Evolutionary conservation across 2,329 filamentous ascomycete species (phyloP).

Genomic region (Thelonectria olida): DNA sequence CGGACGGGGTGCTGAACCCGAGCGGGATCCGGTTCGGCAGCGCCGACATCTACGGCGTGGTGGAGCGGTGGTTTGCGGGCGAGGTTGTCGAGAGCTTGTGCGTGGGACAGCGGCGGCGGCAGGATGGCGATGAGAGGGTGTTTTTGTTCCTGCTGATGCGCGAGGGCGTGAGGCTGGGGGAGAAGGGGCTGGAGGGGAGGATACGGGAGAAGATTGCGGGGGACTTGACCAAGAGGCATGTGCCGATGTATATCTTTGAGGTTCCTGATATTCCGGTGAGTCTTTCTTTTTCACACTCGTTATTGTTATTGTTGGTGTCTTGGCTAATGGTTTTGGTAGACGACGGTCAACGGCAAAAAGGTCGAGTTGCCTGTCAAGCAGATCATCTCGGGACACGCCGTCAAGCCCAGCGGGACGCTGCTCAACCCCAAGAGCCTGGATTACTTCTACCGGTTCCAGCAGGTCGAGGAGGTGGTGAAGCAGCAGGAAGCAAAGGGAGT

Average conservation of each 20-base stretch:
- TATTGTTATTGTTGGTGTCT: too few species aligned
- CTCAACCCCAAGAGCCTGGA: slow-evolving; percentile 79
- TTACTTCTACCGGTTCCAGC: slow-evolving; percentile 78
- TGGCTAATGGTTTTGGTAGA: slow-evolving; percentile 53
- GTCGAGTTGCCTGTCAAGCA: slow-evolving; percentile 87
- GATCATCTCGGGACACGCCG: slow-evolving; percentile 78
- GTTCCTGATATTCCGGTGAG: slow-evolving; percentile 82
- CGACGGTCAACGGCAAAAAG: slow-evolving; percentile 86
- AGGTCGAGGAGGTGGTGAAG: slow-evolving; percentile 45
- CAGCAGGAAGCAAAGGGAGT: slow-evolving; percentile 20
- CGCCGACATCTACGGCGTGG: slow-evolving; percentile 80
- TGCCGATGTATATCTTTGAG: slow-evolving; percentile 82
- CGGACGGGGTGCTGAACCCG: slow-evolving; percentile 83
- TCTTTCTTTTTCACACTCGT: slow-evolving; percentile 23
- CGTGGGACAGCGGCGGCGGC: slow-evolving; percentile 76
- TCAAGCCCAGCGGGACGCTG: slow-evolving; percentile 81
- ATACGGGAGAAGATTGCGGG: slow-evolving; percentile 72
- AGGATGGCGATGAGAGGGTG: slow-evolving; percentile 63
- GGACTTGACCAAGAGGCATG: slow-evolving; percentile 77
- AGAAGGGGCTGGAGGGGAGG: slow-evolving; percentile 60
- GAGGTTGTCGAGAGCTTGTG: slow-evolving; percentile 78
- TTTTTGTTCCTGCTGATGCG: slow-evolving; percentile 66
- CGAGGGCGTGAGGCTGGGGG: slow-evolving; percentile 63
- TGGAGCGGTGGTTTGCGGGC: slow-evolving; percentile 72
- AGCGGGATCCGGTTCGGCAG: slow-evolving; percentile 82